Base-by-base conservation (phyloP, 495 filamentous ascomycete species). In the Trichoderma virens region DNA sequence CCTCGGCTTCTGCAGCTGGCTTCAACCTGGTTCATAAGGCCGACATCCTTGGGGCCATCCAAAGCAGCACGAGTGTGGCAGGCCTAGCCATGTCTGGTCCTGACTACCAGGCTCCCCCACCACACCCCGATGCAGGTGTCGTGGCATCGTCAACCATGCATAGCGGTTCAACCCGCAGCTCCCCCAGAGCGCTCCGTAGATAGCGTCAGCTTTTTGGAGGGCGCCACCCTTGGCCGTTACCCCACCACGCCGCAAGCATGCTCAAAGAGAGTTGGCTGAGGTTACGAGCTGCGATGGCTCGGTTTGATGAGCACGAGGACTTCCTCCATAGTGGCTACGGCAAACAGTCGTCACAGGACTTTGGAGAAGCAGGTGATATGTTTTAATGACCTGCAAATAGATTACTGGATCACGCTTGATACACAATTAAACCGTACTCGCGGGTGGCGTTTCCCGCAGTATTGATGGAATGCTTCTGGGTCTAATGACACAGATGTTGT, bases 111-210 rank as follows among this genome's bases (percentile, higher is more conserved):
- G 43, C 25, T 30, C 51, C 51, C 23, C 47, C 47, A 56, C 51
- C 51, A 56, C 51, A 56, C 27, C 8, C 25, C 25, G 51, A 56
- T 13, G 51, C 51, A 56, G 25, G 51, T 56, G 51, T 56, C 51
- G 51, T 56, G 51, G 51, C 51, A 56, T 56, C 51, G 51, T 56
- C 51, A 56, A 56, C 51, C 51, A 56, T 56, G 51, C 51, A 56
- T 56, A 30, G 27, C 51, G 51, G 51, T 56, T 56, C 51, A 56
- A 56, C 51, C 51, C 51, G 51, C 27, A 13, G 27, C 51, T 56
- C 51, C 51, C n/a, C 51, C 51, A 56, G 51, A 9, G n/a, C 51
- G 25, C 51, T 56, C 51, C 51, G 51, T 56, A 56, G 51, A 56
- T 56, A 56, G 51, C 51, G 51, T 13, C 51, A 56, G 51, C 16